phyloP scores from a whole-genome alignment of 2,329 filamentous ascomycete genomes.

The Coleophoma eucalyptorum region DNA sequence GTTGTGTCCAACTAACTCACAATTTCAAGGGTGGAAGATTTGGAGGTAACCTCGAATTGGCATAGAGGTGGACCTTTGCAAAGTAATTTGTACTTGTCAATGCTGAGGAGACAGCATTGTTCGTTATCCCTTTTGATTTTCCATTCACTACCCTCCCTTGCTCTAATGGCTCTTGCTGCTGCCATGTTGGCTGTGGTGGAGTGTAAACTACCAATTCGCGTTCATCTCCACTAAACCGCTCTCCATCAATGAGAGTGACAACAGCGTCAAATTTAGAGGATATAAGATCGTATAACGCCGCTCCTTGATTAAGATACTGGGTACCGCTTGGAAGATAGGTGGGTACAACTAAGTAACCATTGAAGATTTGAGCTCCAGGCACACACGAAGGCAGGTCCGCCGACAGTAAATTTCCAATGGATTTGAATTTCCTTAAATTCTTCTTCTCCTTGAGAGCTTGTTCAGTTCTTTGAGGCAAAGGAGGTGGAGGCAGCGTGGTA shows the following conservation, averaged over 20 bases:
- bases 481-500: slow-evolving; percentile 7
- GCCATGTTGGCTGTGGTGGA: slow-evolving; percentile 11
- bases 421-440: slow-evolving; percentile 11
- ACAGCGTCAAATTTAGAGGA: slow-evolving; percentile 61
- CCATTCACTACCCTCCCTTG: slow-evolving; percentile 16
- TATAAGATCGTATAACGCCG: slow-evolving; percentile 54
- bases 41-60: slow-evolving; percentile 69
- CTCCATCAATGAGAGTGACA: slow-evolving; percentile 69
- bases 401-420: slow-evolving; percentile 29
- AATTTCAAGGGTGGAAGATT: slow-evolving; percentile 65
- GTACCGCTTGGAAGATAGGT: slow-evolving; percentile 34
- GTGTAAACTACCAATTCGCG: slow-evolving; percentile 39
- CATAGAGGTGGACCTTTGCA: slow-evolving; percentile 73
- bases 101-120: slow-evolving; percentile 30
- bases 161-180: slow-evolving; percentile 12
- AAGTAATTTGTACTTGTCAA: slow-evolving; percentile 56
- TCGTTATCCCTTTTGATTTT: slow-evolving; percentile 29
- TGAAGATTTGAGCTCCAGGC: slow-evolving; percentile 32
- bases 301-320: slow-evolving; percentile 41
- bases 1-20: slow-evolving; percentile 36
- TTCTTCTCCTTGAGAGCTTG: slow-evolving; percentile 1
- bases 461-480: slow-evolving; percentile 10
- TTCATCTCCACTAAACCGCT: slow-evolving; percentile 49
- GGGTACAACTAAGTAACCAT: slow-evolving; percentile 24
- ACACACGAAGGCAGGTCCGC: background rate